Evolutionary conservation across 75 land plant genomes (phyloP), one percentile per base, ranked within the genome.

Genomic region (Isoetes taiwanensis): DNA sequence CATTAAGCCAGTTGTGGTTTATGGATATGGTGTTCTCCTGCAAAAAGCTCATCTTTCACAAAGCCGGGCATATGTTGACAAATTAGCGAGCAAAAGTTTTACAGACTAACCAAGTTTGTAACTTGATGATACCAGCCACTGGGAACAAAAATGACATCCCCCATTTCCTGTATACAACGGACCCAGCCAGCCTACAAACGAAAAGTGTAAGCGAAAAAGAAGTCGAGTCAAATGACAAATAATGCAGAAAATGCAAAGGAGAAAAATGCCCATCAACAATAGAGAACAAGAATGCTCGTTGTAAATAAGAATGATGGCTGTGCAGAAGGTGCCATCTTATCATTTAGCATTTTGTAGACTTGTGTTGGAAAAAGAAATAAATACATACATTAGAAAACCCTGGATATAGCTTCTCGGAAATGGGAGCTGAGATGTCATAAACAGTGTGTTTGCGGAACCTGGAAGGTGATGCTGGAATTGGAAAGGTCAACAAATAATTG

Each of bases 111-210:
- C 79, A 78, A 59, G 64, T 87, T 87, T 66, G 68, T 83, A 34
- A 87, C 94, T 76, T 87, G 94, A 71, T 87, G 94, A 63, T 70
- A 87, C 94, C 94, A 87, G 28, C 89, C 89, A 72, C 89, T 84
- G 3, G 94, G 94, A 23, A 87, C 89, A 72, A 87, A 87, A 30
- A 87, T 65, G 35, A 87, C 68, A 56, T 87, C 90, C 41, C 74
- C 64, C 37, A 34, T 23, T 42, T 72, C 87, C 65, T 87, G 94
- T 42, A 52, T 69, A 59, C 89, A 87, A 58, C 80, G 85, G 58
- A 71, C 35, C 94, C 94, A 84, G 33, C 72, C 52, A 34, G 94
- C 70, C 85, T 87, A 68, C 58, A 64, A 0, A 55, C 10, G 11
- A 0, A 60, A 3, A 29, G 37, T 14, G 2, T 2, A 61, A 1